Evolutionary conservation across 2,329 filamentous ascomycete genomes (phyloP), one percentile per base, ranked within the genome.

Genomic region (Trichoderma oligosporum): DNA sequence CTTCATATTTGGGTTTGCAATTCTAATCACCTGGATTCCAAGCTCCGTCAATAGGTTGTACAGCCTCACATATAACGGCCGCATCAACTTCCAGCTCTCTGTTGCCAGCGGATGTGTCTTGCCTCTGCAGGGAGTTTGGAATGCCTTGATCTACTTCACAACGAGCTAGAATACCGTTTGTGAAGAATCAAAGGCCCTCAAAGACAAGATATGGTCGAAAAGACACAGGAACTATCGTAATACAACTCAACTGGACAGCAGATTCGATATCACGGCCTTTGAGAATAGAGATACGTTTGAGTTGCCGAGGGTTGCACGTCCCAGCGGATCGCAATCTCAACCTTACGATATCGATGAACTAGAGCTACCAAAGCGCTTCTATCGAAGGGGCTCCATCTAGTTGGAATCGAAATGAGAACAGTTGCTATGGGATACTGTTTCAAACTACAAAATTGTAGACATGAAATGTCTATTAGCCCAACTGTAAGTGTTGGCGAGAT

Each of bases 51-150:
- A 93, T 70, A 78, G 88, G 12, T 78, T 91, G 4, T 88, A 90
- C 68, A 82, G 83, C 54, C 75, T 91, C 38, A 73, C 82, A 2
- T 74, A 83, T 59, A 42, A 65, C 5, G 66, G 76, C 9, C 65
- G 73, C 24, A 74, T 79, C 58, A 81, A 76, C 64, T 92, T 85
- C 66, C 78, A 76, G 2, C 78, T 92, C 39, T 87, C 87, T 66
- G 78, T 89, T 35, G 81, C 83, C 1, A 86, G 86, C 22, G 85
- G 85, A 2, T 78, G 88, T 11, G 88, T 92, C 0, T 75, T 93
- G 3, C 88, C 89, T 0, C 76, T 91, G 0, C 89, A 93, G 68
- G 89, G 89, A 0, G 82, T 91, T 47, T 92, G 88, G 88, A 93
- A 93, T 66, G 81, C 85, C 31, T 72, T 89, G 47, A 89, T 93